Conservation (phyloP, 2,329 filamentous ascomycete species). For the Paecilomyces sp. region DNA sequence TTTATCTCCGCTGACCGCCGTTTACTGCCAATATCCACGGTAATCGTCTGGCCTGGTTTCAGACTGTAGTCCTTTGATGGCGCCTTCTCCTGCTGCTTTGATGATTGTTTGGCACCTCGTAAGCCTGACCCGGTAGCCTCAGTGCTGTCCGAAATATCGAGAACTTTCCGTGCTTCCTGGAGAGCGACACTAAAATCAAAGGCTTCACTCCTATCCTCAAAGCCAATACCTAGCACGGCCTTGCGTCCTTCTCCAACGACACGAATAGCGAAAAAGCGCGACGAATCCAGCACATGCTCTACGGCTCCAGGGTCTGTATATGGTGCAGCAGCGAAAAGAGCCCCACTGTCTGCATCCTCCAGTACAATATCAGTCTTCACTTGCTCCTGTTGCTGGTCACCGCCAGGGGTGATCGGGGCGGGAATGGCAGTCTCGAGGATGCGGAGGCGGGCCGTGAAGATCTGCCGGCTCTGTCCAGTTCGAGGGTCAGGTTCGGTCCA, state of each 20-base stretch:
- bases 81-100: conserved; percentile 44
- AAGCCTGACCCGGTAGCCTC: conserved; percentile 6
- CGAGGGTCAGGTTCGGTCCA: conserved; percentile 58
- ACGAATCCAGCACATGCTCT: conserved; percentile 71
- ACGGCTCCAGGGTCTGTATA: conserved; percentile 62
- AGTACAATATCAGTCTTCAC: conserved; percentile 71
- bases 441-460: conserved; percentile 78
- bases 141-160: conserved; percentile 51
- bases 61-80: conserved; percentile 64
- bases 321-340: conserved; percentile 77
- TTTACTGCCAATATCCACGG: conserved; percentile 64
- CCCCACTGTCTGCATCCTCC: conserved; percentile 64
- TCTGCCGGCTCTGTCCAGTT: conserved; percentile 59
- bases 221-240: conserved; percentile 75
- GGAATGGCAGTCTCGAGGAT: conserved; percentile 65
- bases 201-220: conserved; percentile 77
- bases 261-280: conserved; percentile 75
- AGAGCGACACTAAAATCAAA: conserved; percentile 79
- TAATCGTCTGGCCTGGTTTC: conserved; percentile 86
- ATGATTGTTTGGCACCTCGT: conserved; percentile 12
- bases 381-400: conserved; percentile 39
- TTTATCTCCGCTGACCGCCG: conserved; percentile 17
- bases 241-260: conserved; percentile 73
- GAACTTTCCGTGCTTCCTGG: conserved; percentile 66
- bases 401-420: conserved; percentile 48